phyloP scores from a whole-genome alignment of 2,329 filamentous ascomycete species.

The Fusarium liriodendri region DNA sequence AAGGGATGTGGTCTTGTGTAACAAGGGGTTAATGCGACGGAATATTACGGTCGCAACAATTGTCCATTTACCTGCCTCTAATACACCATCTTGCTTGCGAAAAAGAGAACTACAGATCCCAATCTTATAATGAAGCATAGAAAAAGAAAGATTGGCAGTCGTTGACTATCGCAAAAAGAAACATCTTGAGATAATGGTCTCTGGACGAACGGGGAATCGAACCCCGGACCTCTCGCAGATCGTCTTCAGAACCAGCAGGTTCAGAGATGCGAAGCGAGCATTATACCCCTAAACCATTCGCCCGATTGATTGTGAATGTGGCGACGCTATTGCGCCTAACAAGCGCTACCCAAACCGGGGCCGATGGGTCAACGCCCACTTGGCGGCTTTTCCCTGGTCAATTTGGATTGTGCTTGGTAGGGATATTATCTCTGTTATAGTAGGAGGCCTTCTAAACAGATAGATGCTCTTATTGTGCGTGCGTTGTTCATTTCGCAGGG shows the following conservation, averaged over 20 bases:
- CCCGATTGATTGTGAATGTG: background rate
- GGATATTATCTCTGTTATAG: background rate
- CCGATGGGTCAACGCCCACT: background rate
- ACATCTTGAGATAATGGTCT: background rate
- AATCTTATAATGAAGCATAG: background rate
- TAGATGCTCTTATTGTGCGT: background rate
- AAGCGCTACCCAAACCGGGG: background rate
- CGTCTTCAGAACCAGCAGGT: background rate
- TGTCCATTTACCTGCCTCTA: background rate
- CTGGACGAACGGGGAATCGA: background rate
- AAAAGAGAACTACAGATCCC: too few species aligned
- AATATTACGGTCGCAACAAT: background rate
- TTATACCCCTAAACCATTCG: slow-evolving; percentile 1
- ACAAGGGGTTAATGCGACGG: background rate
- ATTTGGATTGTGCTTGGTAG: background rate
- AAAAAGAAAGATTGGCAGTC: background rate
- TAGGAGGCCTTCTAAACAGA: too few species aligned
- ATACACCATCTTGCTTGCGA: background rate
- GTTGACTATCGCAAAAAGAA: background rate
- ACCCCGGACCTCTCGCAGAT: background rate
- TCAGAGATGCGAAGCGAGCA: background rate
- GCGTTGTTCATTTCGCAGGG: background rate
- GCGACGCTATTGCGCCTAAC: background rate
- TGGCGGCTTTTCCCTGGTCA: background rate
- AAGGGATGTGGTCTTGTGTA: background rate